These are phyloP conservation scores for Fusarium globosum DNA, from an alignment of 2,329 filamentous ascomycete species.

Conservation along the genomic window DNA sequence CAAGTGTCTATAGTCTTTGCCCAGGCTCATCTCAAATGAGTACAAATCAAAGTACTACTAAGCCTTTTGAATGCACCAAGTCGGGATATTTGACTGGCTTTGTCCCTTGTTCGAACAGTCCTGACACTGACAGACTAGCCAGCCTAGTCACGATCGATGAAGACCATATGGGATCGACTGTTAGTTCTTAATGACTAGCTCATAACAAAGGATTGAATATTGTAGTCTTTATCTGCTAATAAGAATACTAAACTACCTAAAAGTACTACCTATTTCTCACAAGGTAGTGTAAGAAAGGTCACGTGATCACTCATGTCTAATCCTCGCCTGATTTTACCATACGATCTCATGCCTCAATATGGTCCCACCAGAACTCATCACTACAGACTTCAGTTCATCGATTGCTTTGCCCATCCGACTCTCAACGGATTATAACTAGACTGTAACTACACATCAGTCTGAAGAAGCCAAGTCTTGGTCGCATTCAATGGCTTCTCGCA, in stretches of 20 bases:
- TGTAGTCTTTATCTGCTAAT: neutral
- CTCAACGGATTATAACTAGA: neutral
- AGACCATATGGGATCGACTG: neutral
- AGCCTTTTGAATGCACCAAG: neutral
- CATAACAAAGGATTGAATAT: neutral
- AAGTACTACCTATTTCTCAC: neutral
- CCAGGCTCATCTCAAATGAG: neutral
- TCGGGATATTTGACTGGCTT: neutral
- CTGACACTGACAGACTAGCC: neutral
- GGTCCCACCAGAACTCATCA: neutral
- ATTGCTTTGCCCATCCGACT: neutral
- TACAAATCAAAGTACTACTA: neutral
- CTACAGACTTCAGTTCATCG: neutral
- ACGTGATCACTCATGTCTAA: conserved; percentile 18
- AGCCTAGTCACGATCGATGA: neutral
- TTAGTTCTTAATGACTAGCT: neutral
- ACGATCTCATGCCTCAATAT: conserved; percentile 12
- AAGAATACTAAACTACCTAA: neutral
- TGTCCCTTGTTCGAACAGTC: neutral
- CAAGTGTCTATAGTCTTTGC: neutral
- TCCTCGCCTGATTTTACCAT: conserved; percentile 20
- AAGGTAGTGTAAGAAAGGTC: neutral
- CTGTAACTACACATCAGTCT: neutral
- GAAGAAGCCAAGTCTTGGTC: neutral
- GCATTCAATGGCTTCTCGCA: conserved; percentile 49